Percentiles rank a stretch among this genome's conserved stretches.
phyloP scores from a whole-genome alignment of 2,329 filamentous ascomycete genomes.

The Drechslera avenae region DNA sequence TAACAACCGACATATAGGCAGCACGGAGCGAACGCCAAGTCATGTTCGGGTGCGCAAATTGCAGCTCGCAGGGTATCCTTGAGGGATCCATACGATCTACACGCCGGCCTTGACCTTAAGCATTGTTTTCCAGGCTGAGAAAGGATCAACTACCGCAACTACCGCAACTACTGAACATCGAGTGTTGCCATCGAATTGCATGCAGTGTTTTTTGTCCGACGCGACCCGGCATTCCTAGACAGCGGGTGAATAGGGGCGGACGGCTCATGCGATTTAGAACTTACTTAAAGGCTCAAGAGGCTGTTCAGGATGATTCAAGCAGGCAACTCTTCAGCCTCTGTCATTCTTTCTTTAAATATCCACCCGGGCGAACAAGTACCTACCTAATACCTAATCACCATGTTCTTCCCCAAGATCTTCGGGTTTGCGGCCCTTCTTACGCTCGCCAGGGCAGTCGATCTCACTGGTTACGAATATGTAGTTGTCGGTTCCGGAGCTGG shows the following conservation, averaged over 20 bases:
- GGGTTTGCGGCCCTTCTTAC: conserved; percentile 28
- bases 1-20: not conserved
- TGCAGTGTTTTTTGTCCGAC: conserved; percentile 7
- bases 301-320: conserved; percentile 5
- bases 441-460: conserved; percentile 34
- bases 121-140: conserved; percentile 12
- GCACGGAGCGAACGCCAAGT: not conserved
- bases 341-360: conserved; percentile 16
- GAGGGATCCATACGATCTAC: conserved; percentile 8
- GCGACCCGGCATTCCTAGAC: not conserved
- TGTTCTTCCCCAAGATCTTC: conserved; percentile 31
- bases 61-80: conserved; percentile 1
- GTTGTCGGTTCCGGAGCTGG: conserved; percentile 60
- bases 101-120: conserved; percentile 1
- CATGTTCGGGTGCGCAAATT: conserved; percentile 4
- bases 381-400: conserved; percentile 18
- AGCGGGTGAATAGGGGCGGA: conserved; percentile 7
- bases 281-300: conserved; percentile 14
- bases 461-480: conserved; percentile 63
- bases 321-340: conserved; percentile 21
- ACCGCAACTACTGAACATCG: conserved; percentile 15
- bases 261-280: not conserved
- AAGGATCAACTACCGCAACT: conserved; percentile 17
- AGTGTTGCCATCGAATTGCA: not conserved
- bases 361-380: not conserved